Conservation (phyloP, 2,329 filamentous ascomycete species). For the Hirsutella thompsonii region DNA sequence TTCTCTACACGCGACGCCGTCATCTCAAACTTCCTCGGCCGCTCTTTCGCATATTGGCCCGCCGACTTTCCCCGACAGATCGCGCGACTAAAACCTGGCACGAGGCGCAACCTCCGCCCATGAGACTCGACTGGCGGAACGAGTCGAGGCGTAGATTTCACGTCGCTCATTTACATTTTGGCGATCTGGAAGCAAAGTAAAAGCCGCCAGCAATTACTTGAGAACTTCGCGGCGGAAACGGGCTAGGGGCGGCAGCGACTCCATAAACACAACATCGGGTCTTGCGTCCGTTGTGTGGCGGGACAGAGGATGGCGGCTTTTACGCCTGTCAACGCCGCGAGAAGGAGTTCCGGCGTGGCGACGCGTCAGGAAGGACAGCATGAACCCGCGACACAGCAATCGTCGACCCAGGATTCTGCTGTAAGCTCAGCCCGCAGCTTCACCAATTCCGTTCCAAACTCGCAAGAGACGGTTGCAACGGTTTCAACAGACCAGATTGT, state of each 20-base stretch:
- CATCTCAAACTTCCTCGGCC: no score
- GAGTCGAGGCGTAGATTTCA: no score
- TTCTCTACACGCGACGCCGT: no score
- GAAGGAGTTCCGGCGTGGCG: no score
- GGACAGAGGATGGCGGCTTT: no score
- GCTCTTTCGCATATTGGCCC: no score
- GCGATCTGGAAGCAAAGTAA: no score
- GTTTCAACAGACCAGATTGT: constrained; percentile 13
- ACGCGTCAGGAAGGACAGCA: neutral
- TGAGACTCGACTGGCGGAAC: constrained; percentile 1
- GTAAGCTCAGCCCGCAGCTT: constrained; percentile 7
- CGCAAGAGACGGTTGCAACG: constrained; percentile 15
- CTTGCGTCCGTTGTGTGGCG: neutral
- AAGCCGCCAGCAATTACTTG: neutral
- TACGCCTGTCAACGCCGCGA: no score
- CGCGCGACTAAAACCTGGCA: neutral
- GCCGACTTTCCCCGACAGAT: neutral
- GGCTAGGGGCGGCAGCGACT: neutral
- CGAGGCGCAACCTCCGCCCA: neutral
- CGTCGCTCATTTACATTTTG: no score
- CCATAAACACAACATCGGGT: neutral
- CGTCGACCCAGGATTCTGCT: constrained; percentile 2
- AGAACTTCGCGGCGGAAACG: neutral
- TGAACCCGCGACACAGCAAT: neutral
- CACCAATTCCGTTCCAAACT: constrained; percentile 8